phyloP scores from a whole-genome alignment of 139 green algal genomes.

The Auxenochlorella pyrenoidosa region DNA sequence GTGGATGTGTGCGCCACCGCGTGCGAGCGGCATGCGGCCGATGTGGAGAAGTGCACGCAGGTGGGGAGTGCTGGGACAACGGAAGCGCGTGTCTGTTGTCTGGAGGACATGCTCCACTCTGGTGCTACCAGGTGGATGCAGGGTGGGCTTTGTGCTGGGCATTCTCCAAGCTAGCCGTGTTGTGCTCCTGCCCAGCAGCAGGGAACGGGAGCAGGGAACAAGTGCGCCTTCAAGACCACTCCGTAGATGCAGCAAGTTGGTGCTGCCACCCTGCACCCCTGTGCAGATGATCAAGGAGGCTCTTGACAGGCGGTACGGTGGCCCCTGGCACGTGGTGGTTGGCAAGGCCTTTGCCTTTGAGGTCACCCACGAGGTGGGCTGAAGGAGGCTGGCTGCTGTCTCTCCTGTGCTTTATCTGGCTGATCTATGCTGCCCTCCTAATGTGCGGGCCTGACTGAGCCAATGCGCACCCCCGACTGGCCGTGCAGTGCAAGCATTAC shows the following conservation, averaged over 20 bases:
- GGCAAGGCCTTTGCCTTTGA: constrained; percentile 88
- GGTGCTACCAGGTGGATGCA: too few relatives aligned
- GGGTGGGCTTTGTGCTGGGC: too few relatives aligned
- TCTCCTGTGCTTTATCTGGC: background rate
- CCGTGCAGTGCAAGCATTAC: constrained; percentile 83
- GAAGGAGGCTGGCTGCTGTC: background rate
- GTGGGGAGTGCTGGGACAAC: too few relatives aligned
- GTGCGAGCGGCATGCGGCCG: constrained; percentile 49
- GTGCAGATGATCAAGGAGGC: constrained; percentile 32
- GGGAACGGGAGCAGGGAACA: too few relatives aligned
- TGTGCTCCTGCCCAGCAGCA: too few relatives aligned
- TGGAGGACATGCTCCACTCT: too few relatives aligned
- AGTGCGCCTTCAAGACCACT: too few relatives aligned
- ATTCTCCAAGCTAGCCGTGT: too few relatives aligned
- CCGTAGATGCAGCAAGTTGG: too few relatives aligned
- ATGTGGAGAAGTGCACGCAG: constrained; percentile 89
- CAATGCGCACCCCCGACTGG: background rate
- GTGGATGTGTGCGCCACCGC: constrained; percentile 89
- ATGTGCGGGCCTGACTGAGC: background rate
- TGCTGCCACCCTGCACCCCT: background rate
- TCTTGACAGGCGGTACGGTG: constrained; percentile 95
- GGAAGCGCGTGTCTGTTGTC: too few relatives aligned
- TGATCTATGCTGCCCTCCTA: background rate
- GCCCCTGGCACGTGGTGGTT: constrained; percentile 89
- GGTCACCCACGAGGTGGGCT: constrained; percentile 83